Percentiles rank a stretch among this genome's conserved stretches.
phyloP scores from a whole-genome alignment of 495 filamentous ascomycete species.

The Hypomontagnella monticulosa region DNA sequence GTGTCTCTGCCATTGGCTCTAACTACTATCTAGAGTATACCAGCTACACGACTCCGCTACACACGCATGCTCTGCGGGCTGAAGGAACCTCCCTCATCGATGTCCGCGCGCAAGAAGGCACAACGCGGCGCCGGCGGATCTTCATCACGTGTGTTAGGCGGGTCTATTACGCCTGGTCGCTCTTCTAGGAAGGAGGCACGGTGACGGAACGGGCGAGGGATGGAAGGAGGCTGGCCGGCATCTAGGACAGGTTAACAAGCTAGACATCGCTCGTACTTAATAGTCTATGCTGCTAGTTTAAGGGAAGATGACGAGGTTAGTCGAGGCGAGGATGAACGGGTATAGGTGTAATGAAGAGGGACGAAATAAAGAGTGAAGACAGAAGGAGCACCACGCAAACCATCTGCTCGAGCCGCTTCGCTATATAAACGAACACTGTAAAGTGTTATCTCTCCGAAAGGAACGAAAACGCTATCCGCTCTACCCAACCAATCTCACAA shows the following conservation, averaged over 20 bases:
- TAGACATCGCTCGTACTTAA: background rate
- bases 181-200: slow-evolving; percentile 24
- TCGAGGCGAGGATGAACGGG: too few species aligned
- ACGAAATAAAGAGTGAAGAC: too few species aligned
- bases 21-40: slow-evolving; percentile 51
- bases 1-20: background rate
- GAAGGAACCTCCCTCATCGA: slow-evolving; percentile 40
- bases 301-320: too few species aligned
- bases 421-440: slow-evolving; percentile 3
- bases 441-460: background rate
- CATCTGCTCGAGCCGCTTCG: background rate
- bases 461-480: too few species aligned
- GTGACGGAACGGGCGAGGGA: background rate
- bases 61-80: slow-evolving; percentile 60
- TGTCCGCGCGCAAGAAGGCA: slow-evolving; percentile 26
- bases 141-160: slow-evolving; percentile 14
- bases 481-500: background rate
- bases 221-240: too few species aligned
- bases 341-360: too few species aligned
- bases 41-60: slow-evolving; percentile 59
- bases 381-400: too few species aligned
- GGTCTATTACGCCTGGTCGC: slow-evolving; percentile 5
- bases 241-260: background rate
- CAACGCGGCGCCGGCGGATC: slow-evolving; percentile 5
- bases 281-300: too few species aligned